Evolutionary conservation across 345 rosid genomes (phyloP).

Genomic region (Viola odorata): DNA sequence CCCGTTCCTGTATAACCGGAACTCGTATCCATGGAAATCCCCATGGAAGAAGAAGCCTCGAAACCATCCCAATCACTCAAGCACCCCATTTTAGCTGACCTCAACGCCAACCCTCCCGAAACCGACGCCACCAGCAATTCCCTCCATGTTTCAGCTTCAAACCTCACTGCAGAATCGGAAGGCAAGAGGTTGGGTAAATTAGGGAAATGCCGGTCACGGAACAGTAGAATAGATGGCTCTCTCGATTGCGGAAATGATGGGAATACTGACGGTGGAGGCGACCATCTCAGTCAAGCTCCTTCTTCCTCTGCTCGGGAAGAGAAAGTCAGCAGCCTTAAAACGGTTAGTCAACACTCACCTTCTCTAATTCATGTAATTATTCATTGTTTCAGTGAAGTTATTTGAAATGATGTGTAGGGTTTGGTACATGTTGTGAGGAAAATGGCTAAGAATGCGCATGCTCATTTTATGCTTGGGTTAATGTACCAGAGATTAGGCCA

Average conservation of each 20-base stretch:
- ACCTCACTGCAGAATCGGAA: conserved; percentile 42
- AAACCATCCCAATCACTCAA: conserved; percentile 36
- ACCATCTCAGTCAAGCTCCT: conserved; percentile 59
- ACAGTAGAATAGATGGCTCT: conserved; percentile 48
- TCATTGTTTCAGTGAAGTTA: too few species aligned
- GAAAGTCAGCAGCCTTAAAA: conserved; percentile 94
- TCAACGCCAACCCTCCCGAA: conserved; percentile 82
- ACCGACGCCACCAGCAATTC: conserved; percentile 46
- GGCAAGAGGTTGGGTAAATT: conserved; percentile 43
- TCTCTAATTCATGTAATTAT: neutral
- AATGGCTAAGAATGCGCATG: conserved; percentile 98
- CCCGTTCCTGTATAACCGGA: conserved; percentile 44
- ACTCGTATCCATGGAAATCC: conserved; percentile 28
- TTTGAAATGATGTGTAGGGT: conserved; percentile 41
- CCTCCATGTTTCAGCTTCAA: conserved; percentile 17
- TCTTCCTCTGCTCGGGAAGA: conserved; percentile 74
- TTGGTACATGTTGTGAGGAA: conserved; percentile 88
- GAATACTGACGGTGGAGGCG: conserved; percentile 41
- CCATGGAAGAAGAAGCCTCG: conserved; percentile 19
- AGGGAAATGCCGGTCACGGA: conserved; percentile 68
- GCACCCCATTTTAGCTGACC: conserved; percentile 79
- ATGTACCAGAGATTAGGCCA: conserved; percentile 94
- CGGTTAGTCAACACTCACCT: conserved; percentile 41
- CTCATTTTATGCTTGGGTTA: conserved; percentile 87
- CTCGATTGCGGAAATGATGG: conserved; percentile 66